Base-by-base conservation (phyloP, 371 early-diverging fungal species). In the Coemansia sp. region DNA sequence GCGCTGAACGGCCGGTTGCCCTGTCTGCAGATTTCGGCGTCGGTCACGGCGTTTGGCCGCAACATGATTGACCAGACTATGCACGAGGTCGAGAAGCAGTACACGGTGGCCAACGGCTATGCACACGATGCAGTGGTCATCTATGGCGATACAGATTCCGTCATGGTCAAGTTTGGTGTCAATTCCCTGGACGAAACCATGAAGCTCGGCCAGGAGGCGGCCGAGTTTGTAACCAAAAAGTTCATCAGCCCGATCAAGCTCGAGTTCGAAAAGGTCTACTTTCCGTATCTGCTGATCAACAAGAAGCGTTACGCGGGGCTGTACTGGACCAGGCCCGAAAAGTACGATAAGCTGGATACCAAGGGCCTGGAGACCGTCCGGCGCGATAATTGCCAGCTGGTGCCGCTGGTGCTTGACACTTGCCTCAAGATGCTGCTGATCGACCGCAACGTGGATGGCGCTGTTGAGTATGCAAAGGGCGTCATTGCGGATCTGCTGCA, bases 91-190 rank as follows among this genome's bases (percentile, higher is more conserved):
- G 99, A 99, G 78, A 83, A 79, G 6, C 86, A 86, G 34, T 99
- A 85, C 77, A 89, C 86, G 0, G 86, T 90, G 9, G 85, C 78
- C 16, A 96, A 96, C 65, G 97, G 95, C 2, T 98, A 93, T 70
- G 79, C 87, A 32, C 87, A 91, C 66, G 90, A 99, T 68, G 93
- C 96, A 0, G 79, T 85, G 38, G 99, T 99, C 52, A 96, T 99
- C 59, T 99, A 99, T 70, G 99, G 99, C 54, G 99, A 99, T 79
- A 99, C 99, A 0, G 99, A 99, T 84, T 99, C 99, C 3, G 99
- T 99, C 32, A 99, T 99, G 99, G 95, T 99, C 56, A 95, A 96
- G 58, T 98, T 99, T 85, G 94, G 94, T 34, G 89, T 86, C 10
- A 77, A 83, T 41, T 82, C 81, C 55, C 81, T 99, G 26, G 87